phyloP scores from a whole-genome alignment of 129 eudicot species.

The Tagetes patula region DNA sequence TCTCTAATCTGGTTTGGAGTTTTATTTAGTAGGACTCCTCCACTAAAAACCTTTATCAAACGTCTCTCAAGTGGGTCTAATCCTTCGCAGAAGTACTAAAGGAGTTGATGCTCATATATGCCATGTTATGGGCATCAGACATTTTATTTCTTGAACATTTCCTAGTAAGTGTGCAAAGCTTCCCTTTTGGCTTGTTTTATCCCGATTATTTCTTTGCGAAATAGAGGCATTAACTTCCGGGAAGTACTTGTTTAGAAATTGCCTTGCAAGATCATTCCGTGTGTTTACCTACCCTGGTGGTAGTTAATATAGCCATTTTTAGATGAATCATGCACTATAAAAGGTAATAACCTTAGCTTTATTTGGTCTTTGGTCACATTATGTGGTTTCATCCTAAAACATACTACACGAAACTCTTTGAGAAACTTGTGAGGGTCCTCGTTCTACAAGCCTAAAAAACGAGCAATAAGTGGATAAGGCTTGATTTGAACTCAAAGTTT shows the following conservation, averaged over 20 bases:
- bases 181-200: too few species aligned
- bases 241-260: neutral
- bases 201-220: too few species aligned
- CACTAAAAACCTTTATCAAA: neutral
- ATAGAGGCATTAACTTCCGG: neutral
- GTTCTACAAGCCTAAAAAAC: neutral
- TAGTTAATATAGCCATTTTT: too few species aligned
- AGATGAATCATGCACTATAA: too few species aligned
- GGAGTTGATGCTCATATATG: too few species aligned
- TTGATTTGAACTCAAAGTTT: neutral
- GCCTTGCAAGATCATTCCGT: too few species aligned
- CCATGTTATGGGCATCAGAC: neutral
- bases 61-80: too few species aligned
- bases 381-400: neutral
- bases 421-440: neutral
- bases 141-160: too few species aligned
- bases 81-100: too few species aligned
- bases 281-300: neutral
- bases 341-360: neutral
- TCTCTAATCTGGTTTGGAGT: neutral
- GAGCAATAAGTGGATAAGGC: neutral
- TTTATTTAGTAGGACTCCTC: neutral
- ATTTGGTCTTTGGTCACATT: neutral
- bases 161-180: too few species aligned
- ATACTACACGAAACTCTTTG: neutral